Evolutionary conservation across 495 filamentous ascomycete genomes (phyloP).

Genomic region (Trichoderma virens): DNA sequence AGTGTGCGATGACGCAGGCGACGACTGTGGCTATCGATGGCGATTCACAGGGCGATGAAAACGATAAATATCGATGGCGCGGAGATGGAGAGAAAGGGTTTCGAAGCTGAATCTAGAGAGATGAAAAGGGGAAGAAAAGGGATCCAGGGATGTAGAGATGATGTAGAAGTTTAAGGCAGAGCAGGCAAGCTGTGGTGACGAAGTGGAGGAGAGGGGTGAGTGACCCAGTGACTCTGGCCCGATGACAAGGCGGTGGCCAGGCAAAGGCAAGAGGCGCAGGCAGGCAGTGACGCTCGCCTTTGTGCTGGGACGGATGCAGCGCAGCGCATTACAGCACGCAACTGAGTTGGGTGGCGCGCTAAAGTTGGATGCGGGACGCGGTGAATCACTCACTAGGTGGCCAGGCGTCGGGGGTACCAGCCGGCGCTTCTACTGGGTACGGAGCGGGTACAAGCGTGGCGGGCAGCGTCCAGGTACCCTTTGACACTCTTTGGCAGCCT

Average conservation of each 20-base stretch:
- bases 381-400: too few relatives aligned
- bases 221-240: slow-evolving; percentile 2
- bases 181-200: background rate
- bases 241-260: background rate
- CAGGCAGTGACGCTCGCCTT: background rate
- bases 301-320: too few relatives aligned
- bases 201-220: slow-evolving; percentile 1
- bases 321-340: too few relatives aligned
- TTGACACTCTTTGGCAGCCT: too few relatives aligned
- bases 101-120: background rate
- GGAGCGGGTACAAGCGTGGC: too few relatives aligned
- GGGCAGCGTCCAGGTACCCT: too few relatives aligned
- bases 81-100: too few relatives aligned
- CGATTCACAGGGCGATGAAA: background rate
- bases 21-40: background rate
- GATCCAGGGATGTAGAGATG: slow-evolving; percentile 4
- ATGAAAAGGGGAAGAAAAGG: background rate
- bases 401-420: too few relatives aligned
- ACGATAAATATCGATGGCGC: too few relatives aligned
- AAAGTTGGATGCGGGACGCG: too few relatives aligned
- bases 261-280: background rate
- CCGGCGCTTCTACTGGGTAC: too few relatives aligned
- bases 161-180: background rate
- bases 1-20: background rate
- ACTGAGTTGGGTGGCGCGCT: too few relatives aligned